Base-by-base conservation (phyloP, 768 basidiomycete genomes). In the Lentinula boryana region DNA sequence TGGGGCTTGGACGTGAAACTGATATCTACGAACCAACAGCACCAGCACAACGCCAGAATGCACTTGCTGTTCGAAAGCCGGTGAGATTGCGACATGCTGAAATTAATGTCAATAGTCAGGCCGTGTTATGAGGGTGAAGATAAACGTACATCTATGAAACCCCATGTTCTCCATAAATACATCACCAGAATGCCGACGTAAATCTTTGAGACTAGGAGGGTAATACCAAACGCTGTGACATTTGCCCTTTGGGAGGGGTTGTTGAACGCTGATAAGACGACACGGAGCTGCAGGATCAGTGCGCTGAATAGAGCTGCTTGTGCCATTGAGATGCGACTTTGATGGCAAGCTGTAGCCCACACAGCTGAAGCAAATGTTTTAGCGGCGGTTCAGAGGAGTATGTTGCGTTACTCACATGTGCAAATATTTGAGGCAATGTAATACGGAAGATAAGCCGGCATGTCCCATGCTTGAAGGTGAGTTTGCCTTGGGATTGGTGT, bases 181-280 rank as follows among this genome's bases (percentile, higher is more conserved):
- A 75, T 63, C 3, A 78, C 64, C 9, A 71, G 73, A 32, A 80
- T 68, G 0, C 77, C 79, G 1, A 74, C 68, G 49, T 71, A 72
- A 3, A 76, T 74, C 62, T 79, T 80, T 48, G 75, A 74, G 0
- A 51, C 31, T n/a, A 76, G 62, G 62, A 78, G 76, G 13, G 76
- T 77, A 27, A 74, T 49, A 10, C 63, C 58, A 56, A 75, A n/a
- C 10, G 36, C 15, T 32, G 15, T 44, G 7, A 15, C 7, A 15
- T 13, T 57, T 15, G 21, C 5, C 16, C 41, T 35, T 23, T 12
- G 56, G 6, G 18, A 9, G 23, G 31, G 12, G 6, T 51, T 32
- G 7, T 33, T 33, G 32, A 51, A 35, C 13, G 31, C 33, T 4
- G 33, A 44, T 10, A 41, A 21, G 6, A n/a, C 18, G 23, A 44